Conservation (phyloP, 2,329 filamentous ascomycete genomes). For the Alternaria dauci region DNA sequence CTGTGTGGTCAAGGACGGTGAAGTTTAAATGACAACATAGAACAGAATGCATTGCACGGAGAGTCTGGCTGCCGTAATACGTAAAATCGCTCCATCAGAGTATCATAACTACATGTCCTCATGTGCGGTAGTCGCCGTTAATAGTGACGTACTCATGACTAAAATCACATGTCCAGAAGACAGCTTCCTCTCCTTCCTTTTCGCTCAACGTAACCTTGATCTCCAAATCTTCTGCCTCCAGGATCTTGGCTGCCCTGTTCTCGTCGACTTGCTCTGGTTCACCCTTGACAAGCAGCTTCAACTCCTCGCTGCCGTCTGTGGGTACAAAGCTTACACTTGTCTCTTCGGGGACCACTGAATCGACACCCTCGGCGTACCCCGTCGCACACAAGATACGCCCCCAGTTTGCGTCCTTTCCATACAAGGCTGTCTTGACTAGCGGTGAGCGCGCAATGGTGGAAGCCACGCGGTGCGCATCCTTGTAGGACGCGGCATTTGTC, state of each 20-base stretch:
- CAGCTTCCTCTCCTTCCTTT: slow-evolving; percentile 63
- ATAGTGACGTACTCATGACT: slow-evolving; percentile 82
- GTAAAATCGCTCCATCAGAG: neutral
- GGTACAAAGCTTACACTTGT: slow-evolving; percentile 84
- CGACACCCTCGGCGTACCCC: slow-evolving; percentile 76
- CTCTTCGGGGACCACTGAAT: slow-evolving; percentile 71
- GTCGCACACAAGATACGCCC: slow-evolving; percentile 95
- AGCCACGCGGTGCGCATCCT: slow-evolving; percentile 79
- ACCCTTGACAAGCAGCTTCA: slow-evolving; percentile 79
- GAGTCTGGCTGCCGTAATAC: neutral
- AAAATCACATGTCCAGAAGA: slow-evolving; percentile 88
- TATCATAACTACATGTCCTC: neutral
- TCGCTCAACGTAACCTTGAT: slow-evolving; percentile 78
- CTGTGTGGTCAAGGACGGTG: neutral
- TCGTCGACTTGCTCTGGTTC: slow-evolving; percentile 84
- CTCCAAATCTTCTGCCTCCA: slow-evolving; percentile 78
- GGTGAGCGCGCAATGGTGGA: slow-evolving; percentile 89
- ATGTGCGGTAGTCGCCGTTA: slow-evolving; percentile 73
- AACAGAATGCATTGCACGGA: neutral
- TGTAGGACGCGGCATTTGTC: slow-evolving; percentile 72
- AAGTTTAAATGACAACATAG: neutral
- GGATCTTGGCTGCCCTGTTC: slow-evolving; percentile 76
- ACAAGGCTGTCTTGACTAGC: slow-evolving; percentile 95
- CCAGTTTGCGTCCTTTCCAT: slow-evolving; percentile 98
- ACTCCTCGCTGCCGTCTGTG: slow-evolving; percentile 75